Evolutionary conservation across 2,329 filamentous ascomycete genomes (phyloP), one percentile per base, ranked within the genome.

Genomic region (Diaporthe longicolla): DNA sequence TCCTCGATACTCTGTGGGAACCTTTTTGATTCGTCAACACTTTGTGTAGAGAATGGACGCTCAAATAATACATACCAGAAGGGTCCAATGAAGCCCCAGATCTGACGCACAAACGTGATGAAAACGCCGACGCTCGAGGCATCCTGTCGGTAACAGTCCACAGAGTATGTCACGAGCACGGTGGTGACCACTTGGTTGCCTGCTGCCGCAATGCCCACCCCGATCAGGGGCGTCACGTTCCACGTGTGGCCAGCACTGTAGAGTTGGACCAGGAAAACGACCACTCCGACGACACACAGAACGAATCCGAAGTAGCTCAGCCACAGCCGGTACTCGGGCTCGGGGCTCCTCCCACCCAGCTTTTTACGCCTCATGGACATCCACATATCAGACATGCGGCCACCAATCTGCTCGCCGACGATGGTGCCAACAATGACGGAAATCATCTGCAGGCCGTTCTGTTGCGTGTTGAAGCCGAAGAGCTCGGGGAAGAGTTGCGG

Each of bases 151-250:
- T 90, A 86, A 77, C 88, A 89, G 76, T 92, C 90, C 0, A 92
- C 87, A 0, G 89, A 87, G 78, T 91, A 92, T 0, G 90, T 91
- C 32, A 90, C 87, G 57, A 90, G 78, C 2, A 91, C 87, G 0
- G 90, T 91, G 0, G 90, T 91, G 21, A 91, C 84, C 55, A 92
- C 87, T 79, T 92, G 90, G 74, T 90, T 91, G 0, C 90, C 90
- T 7, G 85, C 87, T 0, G 85, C 86, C 0, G 83, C 84, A 75
- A 89, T 86, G 2, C 84, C 89, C 8, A 84, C 85, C 6, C 89
- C 89, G 21, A 91, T 78, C 19, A 90, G 82, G 0, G 90, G 90
- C 0, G 88, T 89, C 7, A 91, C 84, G 72, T 91, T 88, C 87
- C 88, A 92, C 3, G 84, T 79, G 0, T 82, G 80, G 0, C 81